Evolutionary conservation across 345 rosid genomes (phyloP).

Genomic region (Chamaenerion angustifolium): DNA sequence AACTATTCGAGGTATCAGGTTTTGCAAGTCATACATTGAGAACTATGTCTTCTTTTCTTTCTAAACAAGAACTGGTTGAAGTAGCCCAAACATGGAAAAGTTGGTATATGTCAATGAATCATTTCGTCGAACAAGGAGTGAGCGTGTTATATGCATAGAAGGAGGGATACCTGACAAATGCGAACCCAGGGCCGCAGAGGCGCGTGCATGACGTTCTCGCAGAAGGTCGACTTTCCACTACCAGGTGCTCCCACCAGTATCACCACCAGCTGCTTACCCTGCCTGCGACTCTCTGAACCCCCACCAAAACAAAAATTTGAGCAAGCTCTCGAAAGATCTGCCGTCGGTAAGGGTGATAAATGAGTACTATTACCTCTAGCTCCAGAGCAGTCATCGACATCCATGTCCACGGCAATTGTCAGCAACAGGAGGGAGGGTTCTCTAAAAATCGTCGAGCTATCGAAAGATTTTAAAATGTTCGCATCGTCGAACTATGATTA

Average conservation of each 20-base stretch:
- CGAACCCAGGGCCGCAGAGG: constrained; percentile 71
- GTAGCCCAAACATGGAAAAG: neutral
- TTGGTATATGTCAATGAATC: constrained; percentile 8
- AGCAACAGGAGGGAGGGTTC: too few species aligned
- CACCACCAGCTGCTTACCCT: constrained; percentile 29
- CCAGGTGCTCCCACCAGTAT: constrained; percentile 77
- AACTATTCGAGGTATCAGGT: too few species aligned
- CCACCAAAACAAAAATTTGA: neutral
- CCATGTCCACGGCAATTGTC: constrained; percentile 18
- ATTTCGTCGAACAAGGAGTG: constrained; percentile 27
- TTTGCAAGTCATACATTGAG: neutral
- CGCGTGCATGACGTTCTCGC: constrained; percentile 47
- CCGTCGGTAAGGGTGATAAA: too few species aligned
- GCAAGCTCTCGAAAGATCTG: neutral
- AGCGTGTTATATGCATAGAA: neutral
- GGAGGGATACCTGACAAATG: constrained; percentile 55
- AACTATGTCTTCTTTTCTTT: neutral
- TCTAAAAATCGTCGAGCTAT: too few species aligned
- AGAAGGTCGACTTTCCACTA: constrained; percentile 90
- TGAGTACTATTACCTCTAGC: neutral
- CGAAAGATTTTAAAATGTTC: too few species aligned
- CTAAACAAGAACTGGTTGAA: neutral
- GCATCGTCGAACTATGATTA: too few species aligned
- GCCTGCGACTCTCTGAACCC: constrained; percentile 14
- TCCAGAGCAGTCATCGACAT: constrained; percentile 16